Evolutionary conservation across 441 rosid species (phyloP).

Genomic region (Francoa sonchifolia): DNA sequence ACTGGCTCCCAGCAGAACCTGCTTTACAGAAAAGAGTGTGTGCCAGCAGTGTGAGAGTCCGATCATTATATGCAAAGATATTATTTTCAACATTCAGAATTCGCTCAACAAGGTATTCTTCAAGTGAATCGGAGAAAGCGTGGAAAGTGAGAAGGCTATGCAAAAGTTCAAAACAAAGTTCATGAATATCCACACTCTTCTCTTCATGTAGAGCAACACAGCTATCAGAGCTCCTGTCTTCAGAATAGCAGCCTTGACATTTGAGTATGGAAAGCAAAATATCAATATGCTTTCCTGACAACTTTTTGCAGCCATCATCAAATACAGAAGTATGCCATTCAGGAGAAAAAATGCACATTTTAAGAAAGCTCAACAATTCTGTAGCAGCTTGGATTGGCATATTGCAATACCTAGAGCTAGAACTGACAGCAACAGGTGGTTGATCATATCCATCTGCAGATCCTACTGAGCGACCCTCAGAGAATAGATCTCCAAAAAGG

Average conservation of each 20-base stretch:
- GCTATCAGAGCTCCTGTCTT: slow-evolving; percentile 41
- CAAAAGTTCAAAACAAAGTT: slow-evolving; percentile 69
- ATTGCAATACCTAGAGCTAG: slow-evolving; percentile 48
- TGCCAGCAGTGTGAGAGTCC: slow-evolving; percentile 70
- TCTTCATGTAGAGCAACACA: slow-evolving; percentile 41
- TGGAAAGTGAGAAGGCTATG: slow-evolving; percentile 51
- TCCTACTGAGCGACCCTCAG: slow-evolving; percentile 77
- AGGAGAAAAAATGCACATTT: slow-evolving; percentile 54
- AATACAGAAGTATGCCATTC: slow-evolving; percentile 64
- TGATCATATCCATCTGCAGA: slow-evolving; percentile 79
- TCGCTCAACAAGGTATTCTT: slow-evolving; percentile 63
- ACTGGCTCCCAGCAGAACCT: slow-evolving; percentile 56
- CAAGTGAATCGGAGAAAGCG: slow-evolving; percentile 60
- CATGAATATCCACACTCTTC: slow-evolving; percentile 39
- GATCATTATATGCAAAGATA: slow-evolving; percentile 56
- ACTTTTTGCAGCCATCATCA: slow-evolving; percentile 63
- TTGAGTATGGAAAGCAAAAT: slow-evolving; percentile 62
- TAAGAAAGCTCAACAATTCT: slow-evolving; percentile 74
- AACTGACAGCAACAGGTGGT: slow-evolving; percentile 37
- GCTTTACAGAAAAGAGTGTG: slow-evolving; percentile 55
- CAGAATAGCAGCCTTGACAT: slow-evolving; percentile 31
- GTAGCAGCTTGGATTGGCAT: slow-evolving; percentile 78
- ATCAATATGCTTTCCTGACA: slow-evolving; percentile 63
- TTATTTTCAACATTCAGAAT: slow-evolving; percentile 73
- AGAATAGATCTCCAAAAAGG: slow-evolving; percentile 94